Conservation (phyloP, 169 alveolate species). For the Plasmodium relictum region DNA sequence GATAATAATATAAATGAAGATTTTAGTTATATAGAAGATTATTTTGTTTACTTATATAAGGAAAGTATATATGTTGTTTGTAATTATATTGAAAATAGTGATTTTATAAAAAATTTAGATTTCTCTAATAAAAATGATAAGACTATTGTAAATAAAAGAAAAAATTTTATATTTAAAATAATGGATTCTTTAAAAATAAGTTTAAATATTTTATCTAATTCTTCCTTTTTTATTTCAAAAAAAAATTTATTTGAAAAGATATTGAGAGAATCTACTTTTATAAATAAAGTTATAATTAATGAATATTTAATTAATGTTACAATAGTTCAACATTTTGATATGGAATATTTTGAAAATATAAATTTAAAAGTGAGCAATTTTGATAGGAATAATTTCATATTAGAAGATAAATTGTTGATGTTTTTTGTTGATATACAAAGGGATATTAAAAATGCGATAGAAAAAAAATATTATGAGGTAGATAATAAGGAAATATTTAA, state of each 20-base stretch:
- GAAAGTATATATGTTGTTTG: constrained; percentile 49
- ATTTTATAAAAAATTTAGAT: neutral
- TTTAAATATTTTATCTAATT: constrained; percentile 17
- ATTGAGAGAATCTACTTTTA: constrained; percentile 36
- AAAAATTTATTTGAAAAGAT: constrained; percentile 31
- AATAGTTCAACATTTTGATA: constrained; percentile 21
- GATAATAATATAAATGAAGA: neutral
- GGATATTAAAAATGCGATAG: constrained; percentile 40
- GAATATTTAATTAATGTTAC: constrained; percentile 25
- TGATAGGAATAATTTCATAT: constrained; percentile 21
- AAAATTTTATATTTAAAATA: constrained; percentile 16
- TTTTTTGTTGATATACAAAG: constrained; percentile 30
- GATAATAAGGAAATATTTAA: constrained; percentile 45
- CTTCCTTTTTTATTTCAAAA: constrained; percentile 34
- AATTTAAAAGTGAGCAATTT: constrained; percentile 22
- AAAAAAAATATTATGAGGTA: constrained; percentile 22
- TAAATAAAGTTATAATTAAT: constrained; percentile 22
- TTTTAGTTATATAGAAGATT: neutral
- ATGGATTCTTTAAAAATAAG: constrained; percentile 43
- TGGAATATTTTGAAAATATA: constrained; percentile 21
- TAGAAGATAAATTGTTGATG: constrained; percentile 10
- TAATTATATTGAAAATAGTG: neutral
- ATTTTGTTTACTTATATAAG: constrained; percentile 4
- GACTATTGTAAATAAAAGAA: neutral
- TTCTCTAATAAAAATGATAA: neutral